Conservation (phyloP, 768 basidiomycete species). For the Lactarius sp. region DNA sequence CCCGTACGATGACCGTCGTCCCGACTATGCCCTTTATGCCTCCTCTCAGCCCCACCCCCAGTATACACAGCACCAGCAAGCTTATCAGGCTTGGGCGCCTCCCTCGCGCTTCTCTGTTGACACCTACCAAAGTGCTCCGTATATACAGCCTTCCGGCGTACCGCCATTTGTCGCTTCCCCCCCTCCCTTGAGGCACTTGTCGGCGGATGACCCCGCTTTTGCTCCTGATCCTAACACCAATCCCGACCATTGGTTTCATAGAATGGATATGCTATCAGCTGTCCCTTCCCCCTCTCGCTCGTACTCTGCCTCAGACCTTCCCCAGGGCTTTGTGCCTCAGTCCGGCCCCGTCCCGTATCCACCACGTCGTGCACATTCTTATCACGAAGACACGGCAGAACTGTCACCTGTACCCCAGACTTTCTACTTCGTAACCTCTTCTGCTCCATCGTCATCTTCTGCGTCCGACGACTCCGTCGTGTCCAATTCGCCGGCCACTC, state of each 20-base stretch:
- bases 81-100: slow-evolving; percentile 18
- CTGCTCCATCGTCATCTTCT: slow-evolving; percentile 9
- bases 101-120: slow-evolving; percentile 11
- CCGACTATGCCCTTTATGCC: slow-evolving; percentile 8
- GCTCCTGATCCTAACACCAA: slow-evolving; percentile 33
- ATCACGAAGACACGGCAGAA: slow-evolving; percentile 2
- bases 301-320: slow-evolving; percentile 14
- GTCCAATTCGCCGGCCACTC: slow-evolving; percentile 1
- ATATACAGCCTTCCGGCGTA: not conserved
- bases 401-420: not conserved
- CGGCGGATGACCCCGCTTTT: slow-evolving; percentile 33
- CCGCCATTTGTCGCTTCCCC: slow-evolving; percentile 4
- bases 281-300: slow-evolving; percentile 4
- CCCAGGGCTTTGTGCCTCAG: slow-evolving; percentile 14
- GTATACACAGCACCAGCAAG: slow-evolving; percentile 4
- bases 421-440: slow-evolving; percentile 13
- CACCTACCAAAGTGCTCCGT: slow-evolving; percentile 18
- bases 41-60: not conserved
- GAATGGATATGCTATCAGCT: not conserved
- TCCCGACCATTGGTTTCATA: slow-evolving; percentile 27
- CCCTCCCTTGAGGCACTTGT: slow-evolving; percentile 5
- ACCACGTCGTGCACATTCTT: slow-evolving; percentile 10
- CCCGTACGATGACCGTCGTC: slow-evolving; percentile 6
- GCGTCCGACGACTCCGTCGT: slow-evolving; percentile 12
- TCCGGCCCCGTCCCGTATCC: slow-evolving; percentile 2